These are phyloP conservation scores for Choiromyces venosus DNA, from an alignment of 495 filamentous ascomycete genomes.

Conservation along the genomic window DNA sequence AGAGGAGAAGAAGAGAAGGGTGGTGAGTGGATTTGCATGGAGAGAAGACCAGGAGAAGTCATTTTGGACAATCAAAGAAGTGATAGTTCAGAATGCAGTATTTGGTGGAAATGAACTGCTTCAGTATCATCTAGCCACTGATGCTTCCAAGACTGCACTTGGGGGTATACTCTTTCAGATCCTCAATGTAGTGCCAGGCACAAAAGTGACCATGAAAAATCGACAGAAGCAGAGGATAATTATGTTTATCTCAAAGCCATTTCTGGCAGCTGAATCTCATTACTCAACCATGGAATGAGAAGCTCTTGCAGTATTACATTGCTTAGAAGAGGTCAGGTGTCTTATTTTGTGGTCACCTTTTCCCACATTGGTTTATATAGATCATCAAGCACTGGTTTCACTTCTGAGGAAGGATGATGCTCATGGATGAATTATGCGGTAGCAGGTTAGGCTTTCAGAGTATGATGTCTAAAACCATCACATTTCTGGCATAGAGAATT, in stretches of 20 bases:
- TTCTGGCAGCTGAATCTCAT: not conserved
- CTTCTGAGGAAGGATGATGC: constrained; percentile 5
- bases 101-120: too few species aligned
- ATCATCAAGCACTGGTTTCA: not conserved
- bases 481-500: not conserved
- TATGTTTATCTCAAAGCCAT: constrained; percentile 9
- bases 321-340: constrained; percentile 5
- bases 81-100: too few species aligned
- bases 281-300: constrained; percentile 6
- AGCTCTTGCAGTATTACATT: constrained; percentile 3
- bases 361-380: constrained; percentile 5
- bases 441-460: not conserved
- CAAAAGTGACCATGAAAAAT: not conserved
- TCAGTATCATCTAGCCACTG: too few species aligned
- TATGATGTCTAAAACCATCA: not conserved
- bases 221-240: not conserved
- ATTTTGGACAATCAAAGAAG: too few species aligned
- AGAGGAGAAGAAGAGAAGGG: too few species aligned
- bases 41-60: too few species aligned
- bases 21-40: too few species aligned
- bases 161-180: too few species aligned
- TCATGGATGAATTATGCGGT: not conserved
- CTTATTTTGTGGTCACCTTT: not conserved
- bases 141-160: too few species aligned
- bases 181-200: too few species aligned